phyloP scores from a whole-genome alignment of 1,284 basidiomycete species.

The Irpex sp. region DNA sequence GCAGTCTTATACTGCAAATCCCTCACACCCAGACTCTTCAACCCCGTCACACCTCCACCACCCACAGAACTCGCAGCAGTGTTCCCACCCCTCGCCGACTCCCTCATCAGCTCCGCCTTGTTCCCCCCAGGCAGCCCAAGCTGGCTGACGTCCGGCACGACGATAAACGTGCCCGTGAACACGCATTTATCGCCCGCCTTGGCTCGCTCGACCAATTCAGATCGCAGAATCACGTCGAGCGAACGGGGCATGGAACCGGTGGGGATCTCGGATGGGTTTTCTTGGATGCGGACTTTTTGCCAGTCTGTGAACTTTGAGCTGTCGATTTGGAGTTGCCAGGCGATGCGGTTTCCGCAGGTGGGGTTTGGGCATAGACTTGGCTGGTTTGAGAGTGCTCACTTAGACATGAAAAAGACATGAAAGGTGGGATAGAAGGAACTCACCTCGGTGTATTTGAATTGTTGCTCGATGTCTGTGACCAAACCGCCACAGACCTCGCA shows the following conservation, averaged over 20 bases:
- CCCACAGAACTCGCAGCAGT: conserved; percentile 68
- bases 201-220: conserved; percentile 94
- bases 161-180: conserved; percentile 97
- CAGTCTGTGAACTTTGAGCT: conserved; percentile 97
- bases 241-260: conserved; percentile 98
- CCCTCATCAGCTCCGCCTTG: conserved; percentile 86
- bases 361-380: conserved; percentile 93
- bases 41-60: conserved; percentile 86
- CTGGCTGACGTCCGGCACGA: conserved; percentile 97
- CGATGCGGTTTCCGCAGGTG: conserved; percentile 85
- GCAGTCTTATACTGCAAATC: conserved; percentile 99
- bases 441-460: conserved; percentile 99
- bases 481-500: conserved; percentile 87
- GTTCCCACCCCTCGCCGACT: conserved; percentile 68
- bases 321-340: conserved; percentile 96
- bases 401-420: conserved; percentile 6
- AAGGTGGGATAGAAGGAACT: conserved; percentile 9
- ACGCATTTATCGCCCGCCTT: conserved; percentile 99
- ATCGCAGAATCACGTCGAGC: conserved; percentile 93
- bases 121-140: conserved; percentile 95
- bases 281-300: conserved; percentile 99
- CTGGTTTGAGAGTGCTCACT: conserved; percentile 34
- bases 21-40: conserved; percentile 92
- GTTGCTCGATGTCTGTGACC: conserved; percentile 96
- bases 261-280: conserved; percentile 98